Evolutionary conservation across 2,329 filamentous ascomycete species (phyloP), one percentile per base, ranked within the genome.

Genomic region (Pleoardoris graminearum): DNA sequence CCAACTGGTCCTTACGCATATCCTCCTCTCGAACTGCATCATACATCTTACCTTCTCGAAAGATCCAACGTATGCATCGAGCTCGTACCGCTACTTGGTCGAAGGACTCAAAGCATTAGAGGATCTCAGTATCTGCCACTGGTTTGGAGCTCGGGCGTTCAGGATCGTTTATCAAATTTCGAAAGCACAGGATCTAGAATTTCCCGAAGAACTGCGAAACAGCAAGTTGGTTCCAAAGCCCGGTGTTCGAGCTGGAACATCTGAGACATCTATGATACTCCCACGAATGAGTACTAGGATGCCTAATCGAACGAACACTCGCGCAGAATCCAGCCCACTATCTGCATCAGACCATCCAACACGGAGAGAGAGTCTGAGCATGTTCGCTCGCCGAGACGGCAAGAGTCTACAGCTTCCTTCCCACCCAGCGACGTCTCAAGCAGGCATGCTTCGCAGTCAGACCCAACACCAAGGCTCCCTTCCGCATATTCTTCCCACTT

Each of bases 1-100:
- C 5, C 67, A 70, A 14, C 60, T 78, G 7, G 53, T 71, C 2
- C 67, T 77, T 12, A 72, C 70, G 12, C 74, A 75, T 41, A 65
- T 76, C 27, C 58, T 79, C 1, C 66, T 79, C 7, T 76, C 77
- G 3, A 68, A 73, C 25, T 68, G 68, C 51, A 74, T 76, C 17
- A 75, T 79, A 27, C 77, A 79, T 49, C 68, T 80, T 7, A 65
- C 78, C 23, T 76, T 77, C 48, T 73, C 77, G 1, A 74, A 73
- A 19, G 63, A 69, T 10, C 71, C 70, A 12, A 25, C 23, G 17
- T 37, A 19, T 17, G n/a, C 44, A 11, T 12, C 59, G 68, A 29
- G 57, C 65, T 73, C 74, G 7, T 65, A 68, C 14, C 52, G 63
- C 6, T 70, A 78, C 47, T 69, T 79, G 2, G 67, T 71, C 7